Evolutionary conservation across 306 rosid genomes (phyloP).

Genomic region (Lathyrus sativus): DNA sequence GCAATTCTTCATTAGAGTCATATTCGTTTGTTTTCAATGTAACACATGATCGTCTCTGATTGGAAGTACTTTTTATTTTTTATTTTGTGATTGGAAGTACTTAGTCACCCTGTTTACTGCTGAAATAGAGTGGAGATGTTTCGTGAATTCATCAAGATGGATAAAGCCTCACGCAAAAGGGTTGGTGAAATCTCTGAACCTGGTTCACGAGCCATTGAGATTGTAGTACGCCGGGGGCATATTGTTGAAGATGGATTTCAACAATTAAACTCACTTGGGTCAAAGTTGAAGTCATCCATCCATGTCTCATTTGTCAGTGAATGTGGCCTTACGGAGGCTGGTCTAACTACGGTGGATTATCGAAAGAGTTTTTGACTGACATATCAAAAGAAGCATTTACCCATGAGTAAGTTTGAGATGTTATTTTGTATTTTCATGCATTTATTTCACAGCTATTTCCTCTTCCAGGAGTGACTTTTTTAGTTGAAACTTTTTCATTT

Average conservation of each 20-base stretch:
- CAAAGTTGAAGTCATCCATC: constrained; percentile 85
- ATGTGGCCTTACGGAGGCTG: constrained; percentile 98
- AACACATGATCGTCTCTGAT: constrained; percentile 20
- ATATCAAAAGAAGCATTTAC: constrained; percentile 86
- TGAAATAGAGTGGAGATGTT: constrained; percentile 91
- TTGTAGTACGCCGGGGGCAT: constrained; percentile 82
- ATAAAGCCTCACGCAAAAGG: constrained; percentile 89
- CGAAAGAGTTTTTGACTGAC: constrained; percentile 93
- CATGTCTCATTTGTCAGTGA: constrained; percentile 98
- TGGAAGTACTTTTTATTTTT: constrained; percentile 1
- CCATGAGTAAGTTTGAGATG: constrained; percentile 73
- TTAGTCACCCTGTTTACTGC: constrained; percentile 39
- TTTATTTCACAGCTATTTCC: constrained; percentile 35
- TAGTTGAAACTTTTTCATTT: constrained; percentile 36
- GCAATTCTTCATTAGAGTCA: neutral
- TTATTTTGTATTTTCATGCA: constrained; percentile 31
- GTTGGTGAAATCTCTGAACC: constrained; percentile 91
- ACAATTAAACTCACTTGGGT: constrained; percentile 83
- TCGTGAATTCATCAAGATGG: constrained; percentile 92
- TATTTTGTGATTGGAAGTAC: neutral
- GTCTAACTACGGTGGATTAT: constrained; percentile 95
- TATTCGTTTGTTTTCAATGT: constrained; percentile 10
- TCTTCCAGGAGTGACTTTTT: constrained; percentile 32
- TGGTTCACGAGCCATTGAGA: constrained; percentile 78
- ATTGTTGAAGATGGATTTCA: constrained; percentile 94